These are phyloP conservation scores for Scytalidium lignicola DNA, from an alignment of 2,329 filamentous ascomycete genomes.

Conservation along the genomic window DNA sequence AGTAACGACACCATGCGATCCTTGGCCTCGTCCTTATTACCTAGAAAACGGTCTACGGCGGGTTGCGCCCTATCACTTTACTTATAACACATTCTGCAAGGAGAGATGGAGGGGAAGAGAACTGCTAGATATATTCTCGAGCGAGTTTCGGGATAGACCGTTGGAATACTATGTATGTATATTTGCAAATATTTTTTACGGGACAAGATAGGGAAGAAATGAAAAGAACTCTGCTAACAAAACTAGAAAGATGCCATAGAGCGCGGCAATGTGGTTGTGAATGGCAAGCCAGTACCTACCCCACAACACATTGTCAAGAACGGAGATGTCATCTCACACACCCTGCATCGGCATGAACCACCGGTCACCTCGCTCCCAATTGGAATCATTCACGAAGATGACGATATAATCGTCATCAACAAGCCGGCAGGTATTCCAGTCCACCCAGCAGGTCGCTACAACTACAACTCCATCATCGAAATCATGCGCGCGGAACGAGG, in stretches of 20 bases:
- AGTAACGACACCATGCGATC: conserved; percentile 47
- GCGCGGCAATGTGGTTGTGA: conserved; percentile 71
- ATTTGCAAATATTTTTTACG: not conserved
- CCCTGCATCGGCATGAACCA: conserved; percentile 90
- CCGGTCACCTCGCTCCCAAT: conserved; percentile 80
- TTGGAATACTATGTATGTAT: conserved; percentile 73
- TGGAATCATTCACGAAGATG: conserved; percentile 81
- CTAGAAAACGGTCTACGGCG: conserved; percentile 78
- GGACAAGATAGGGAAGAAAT: not conserved
- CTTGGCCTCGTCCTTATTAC: conserved; percentile 66
- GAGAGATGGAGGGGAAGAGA: conserved; percentile 81
- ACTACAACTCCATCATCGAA: conserved; percentile 90
- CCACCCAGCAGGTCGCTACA: conserved; percentile 91
- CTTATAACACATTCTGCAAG: conserved; percentile 94
- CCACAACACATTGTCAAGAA: conserved; percentile 73
- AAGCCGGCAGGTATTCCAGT: conserved; percentile 95
- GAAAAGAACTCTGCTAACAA: too few species aligned
- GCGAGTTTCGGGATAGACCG: conserved; percentile 87
- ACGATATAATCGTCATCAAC: conserved; percentile 92
- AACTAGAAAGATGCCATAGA: conserved; percentile 68
- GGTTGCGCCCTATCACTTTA: conserved; percentile 83
- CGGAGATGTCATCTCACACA: conserved; percentile 88
- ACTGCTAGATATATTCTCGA: conserved; percentile 81
- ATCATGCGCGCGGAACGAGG: conserved; percentile 78
- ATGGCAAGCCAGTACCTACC: conserved; percentile 62